Conservation (phyloP, 2,329 filamentous ascomycete genomes). For the Zasmidium citrigriseum region DNA sequence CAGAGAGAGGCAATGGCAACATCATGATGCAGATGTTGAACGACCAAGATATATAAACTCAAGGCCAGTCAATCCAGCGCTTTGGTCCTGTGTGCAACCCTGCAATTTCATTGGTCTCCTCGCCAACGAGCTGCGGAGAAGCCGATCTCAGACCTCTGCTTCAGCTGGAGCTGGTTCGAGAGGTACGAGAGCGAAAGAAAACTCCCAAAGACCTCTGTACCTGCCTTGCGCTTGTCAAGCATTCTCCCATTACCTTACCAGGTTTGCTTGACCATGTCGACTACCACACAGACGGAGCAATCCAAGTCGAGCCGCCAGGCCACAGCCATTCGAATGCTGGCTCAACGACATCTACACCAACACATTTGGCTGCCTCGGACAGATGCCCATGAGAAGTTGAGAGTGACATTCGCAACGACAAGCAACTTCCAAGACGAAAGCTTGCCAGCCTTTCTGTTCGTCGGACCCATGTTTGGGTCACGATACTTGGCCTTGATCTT, state of each 20-base stretch:
- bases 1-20: too few relatives aligned
- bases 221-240: not conserved
- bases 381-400: constrained; percentile 22
- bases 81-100: too few relatives aligned
- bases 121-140: too few relatives aligned
- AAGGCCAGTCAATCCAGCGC: too few relatives aligned
- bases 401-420: constrained; percentile 35
- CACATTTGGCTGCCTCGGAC: constrained; percentile 29
- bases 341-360: constrained; percentile 27
- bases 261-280: not conserved
- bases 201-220: not conserved
- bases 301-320: not conserved
- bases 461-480: constrained; percentile 42
- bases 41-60: too few relatives aligned
- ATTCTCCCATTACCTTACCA: too few relatives aligned
- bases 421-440: constrained; percentile 30
- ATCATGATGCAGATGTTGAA: too few relatives aligned
- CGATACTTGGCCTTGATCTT: constrained; percentile 33
- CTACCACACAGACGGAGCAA: not conserved
- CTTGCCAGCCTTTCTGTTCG: constrained; percentile 39
- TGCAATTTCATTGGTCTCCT: too few relatives aligned
- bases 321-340: constrained; percentile 16
- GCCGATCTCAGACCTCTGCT: too few relatives aligned
- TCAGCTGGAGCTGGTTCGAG: too few relatives aligned
- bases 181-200: too few relatives aligned